These are phyloP conservation scores for Pythium rhizo-oryzae DNA, from an alignment of 352 stramenopile genomes.

Conservation along the genomic window DNA sequence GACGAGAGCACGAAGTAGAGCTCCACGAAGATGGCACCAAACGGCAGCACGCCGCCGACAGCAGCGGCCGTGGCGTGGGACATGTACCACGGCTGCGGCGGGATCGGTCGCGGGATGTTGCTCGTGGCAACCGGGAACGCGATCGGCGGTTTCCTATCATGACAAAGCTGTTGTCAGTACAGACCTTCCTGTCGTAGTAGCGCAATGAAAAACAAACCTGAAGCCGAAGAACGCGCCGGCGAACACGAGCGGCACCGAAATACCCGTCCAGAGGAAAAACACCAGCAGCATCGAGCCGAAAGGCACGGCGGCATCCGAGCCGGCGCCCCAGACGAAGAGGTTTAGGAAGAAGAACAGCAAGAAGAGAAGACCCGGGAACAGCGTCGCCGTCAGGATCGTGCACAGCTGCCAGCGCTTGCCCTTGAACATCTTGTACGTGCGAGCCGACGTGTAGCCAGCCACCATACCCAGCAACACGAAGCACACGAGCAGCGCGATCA, in stretches of 20 bases:
- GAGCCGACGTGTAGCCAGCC: constrained; percentile 95
- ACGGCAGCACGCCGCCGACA: constrained; percentile 98
- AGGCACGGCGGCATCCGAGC: constrained; percentile 94
- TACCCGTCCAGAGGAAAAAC: constrained; percentile 99
- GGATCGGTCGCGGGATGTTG: constrained; percentile 98
- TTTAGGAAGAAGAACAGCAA: constrained; percentile 98
- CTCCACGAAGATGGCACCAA: constrained; percentile 99
- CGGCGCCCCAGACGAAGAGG: constrained; percentile 94
- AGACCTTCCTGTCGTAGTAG: background rate
- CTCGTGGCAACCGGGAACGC: constrained; percentile 97
- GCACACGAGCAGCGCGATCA: constrained; percentile 97
- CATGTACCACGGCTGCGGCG: constrained; percentile 99
- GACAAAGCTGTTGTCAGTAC: constrained; percentile 1
- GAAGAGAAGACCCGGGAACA: constrained; percentile 98
- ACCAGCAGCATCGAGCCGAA: constrained; percentile 98
- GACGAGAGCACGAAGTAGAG: constrained; percentile 99
- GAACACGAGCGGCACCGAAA: constrained; percentile 99
- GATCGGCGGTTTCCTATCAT: constrained; percentile 75
- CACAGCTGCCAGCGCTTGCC: constrained; percentile 98
- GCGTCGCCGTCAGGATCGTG: constrained; percentile 94
- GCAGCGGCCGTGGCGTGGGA: constrained; percentile 91
- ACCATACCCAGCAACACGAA: constrained; percentile 98
- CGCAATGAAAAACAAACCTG: constrained; percentile 57
- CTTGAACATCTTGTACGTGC: constrained; percentile 99
- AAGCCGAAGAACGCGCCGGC: constrained; percentile 99